These are phyloP conservation scores for Colletotrichum destructivum DNA, from an alignment of 2,329 filamentous ascomycete genomes.

Conservation along the genomic window DNA sequence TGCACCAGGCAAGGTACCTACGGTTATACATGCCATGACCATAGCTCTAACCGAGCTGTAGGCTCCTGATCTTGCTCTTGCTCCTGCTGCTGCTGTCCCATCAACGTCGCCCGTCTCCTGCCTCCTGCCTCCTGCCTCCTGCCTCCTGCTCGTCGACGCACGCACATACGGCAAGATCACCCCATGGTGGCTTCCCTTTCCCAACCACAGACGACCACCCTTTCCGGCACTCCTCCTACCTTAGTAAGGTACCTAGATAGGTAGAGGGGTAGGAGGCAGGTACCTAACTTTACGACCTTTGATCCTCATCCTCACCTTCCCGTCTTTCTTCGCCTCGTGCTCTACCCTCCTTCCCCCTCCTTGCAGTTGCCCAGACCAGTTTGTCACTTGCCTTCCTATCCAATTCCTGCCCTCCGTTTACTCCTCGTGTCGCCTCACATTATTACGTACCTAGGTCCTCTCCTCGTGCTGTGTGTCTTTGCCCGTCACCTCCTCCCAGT, in stretches of 20 bases:
- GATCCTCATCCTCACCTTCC: background rate
- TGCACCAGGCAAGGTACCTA: no score
- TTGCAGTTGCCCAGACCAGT: background rate
- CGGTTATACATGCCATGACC: no score
- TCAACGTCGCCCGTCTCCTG: no score
- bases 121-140: background rate
- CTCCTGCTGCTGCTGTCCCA: no score
- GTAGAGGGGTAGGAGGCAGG: no score
- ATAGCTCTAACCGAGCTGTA: no score
- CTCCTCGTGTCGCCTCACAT: no score
- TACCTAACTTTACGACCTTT: no score
- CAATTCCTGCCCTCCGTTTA: background rate
- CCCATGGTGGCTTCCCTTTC: constrained; percentile 31
- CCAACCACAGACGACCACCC: constrained; percentile 17
- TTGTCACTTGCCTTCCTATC: background rate
- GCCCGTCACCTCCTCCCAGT: background rate
- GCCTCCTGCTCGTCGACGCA: constrained; percentile 15
- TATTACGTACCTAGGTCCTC: no score
- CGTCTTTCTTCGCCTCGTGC: background rate
- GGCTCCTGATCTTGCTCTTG: no score
- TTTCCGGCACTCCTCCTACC: background rate
- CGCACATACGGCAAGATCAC: constrained; percentile 37
- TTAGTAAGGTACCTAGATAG: no score
- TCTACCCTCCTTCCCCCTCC: no score
- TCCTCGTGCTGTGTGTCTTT: background rate